A percentile compares a stretch with the other conserved stretches of the same genome.
phyloP scores from a whole-genome alignment of 805 yeast genomes.

The Zygosaccharomyces pseudorouxii region DNA sequence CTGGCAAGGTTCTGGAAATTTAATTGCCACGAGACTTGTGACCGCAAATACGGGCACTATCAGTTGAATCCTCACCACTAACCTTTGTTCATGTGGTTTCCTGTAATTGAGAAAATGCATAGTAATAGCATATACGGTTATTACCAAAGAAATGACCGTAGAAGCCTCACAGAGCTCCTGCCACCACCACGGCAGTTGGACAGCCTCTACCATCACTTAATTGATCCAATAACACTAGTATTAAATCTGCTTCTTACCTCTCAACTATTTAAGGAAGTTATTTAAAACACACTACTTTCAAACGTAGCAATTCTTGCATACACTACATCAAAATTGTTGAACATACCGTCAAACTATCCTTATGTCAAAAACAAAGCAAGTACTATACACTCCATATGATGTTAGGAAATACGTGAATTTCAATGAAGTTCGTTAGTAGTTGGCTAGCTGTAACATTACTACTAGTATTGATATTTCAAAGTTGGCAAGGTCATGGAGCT shows the following conservation, averaged over 20 bases:
- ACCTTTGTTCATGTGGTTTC: constrained; percentile 82
- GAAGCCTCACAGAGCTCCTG: constrained; percentile 23
- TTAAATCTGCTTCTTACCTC: neutral
- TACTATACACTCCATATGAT: neutral
- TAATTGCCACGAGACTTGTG: constrained; percentile 57
- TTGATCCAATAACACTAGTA: neutral
- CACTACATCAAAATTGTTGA: neutral
- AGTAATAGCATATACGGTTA: constrained; percentile 44
- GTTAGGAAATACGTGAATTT: neutral
- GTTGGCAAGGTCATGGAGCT: constrained; percentile 12
- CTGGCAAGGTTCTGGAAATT: constrained; percentile 42
- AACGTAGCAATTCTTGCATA: neutral
- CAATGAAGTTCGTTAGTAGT: neutral
- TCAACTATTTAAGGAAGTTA: neutral
- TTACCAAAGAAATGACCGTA: constrained; percentile 34
- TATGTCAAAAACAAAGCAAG: neutral
- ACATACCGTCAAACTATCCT: neutral
- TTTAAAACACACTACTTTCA: neutral
- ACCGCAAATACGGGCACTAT: constrained; percentile 78
- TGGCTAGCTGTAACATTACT: neutral
- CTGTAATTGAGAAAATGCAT: constrained; percentile 69
- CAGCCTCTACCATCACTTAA: constrained; percentile 8
- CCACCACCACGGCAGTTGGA: constrained; percentile 26
- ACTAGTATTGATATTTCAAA: neutral
- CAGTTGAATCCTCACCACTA: constrained; percentile 73